phyloP scores from a whole-genome alignment of 2,329 filamentous ascomycete species.

The Aspergillus aculeatus region DNA sequence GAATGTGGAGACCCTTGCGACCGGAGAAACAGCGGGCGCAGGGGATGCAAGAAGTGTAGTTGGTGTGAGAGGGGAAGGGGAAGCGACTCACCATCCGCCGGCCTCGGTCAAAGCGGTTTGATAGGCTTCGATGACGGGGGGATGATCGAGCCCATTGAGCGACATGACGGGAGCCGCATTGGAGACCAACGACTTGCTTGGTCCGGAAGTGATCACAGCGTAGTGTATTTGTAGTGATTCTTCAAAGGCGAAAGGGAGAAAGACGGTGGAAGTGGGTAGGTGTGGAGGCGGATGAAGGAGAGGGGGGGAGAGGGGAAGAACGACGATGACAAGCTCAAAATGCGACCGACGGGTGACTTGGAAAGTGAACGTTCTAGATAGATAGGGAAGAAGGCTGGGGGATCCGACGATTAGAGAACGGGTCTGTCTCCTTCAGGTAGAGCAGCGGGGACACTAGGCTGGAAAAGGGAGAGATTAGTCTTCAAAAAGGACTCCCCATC shows the following conservation, averaged over 20 bases:
- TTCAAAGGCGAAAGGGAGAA: slow-evolving; percentile 13
- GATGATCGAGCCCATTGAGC: slow-evolving; percentile 87
- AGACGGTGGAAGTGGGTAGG: neutral
- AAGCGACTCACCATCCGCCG: slow-evolving; percentile 79
- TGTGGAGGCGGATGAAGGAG: neutral
- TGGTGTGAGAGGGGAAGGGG: neutral
- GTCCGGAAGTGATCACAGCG: slow-evolving; percentile 4
- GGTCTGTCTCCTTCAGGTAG: neutral
- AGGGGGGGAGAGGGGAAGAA: neutral
- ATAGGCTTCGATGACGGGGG: slow-evolving; percentile 79
- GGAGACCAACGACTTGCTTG: slow-evolving; percentile 16
- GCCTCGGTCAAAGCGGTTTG: slow-evolving; percentile 75
- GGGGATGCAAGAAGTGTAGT: neutral
- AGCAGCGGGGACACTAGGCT: neutral
- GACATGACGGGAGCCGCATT: slow-evolving; percentile 66
- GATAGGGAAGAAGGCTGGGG: neutral
- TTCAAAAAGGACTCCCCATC: neutral
- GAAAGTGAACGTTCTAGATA: neutral
- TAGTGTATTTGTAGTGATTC: neutral
- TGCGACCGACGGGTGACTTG: slow-evolving; percentile 1
- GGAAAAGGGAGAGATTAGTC: neutral
- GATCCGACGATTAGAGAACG: slow-evolving; percentile 1
- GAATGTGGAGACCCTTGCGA: slow-evolving; percentile 10
- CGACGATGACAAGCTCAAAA: neutral
- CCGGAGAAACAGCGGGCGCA: slow-evolving; percentile 10